Evolutionary conservation across 176 grass and related monocot genomes (phyloP).

Genomic region (Rhynchospora tenuis): DNA sequence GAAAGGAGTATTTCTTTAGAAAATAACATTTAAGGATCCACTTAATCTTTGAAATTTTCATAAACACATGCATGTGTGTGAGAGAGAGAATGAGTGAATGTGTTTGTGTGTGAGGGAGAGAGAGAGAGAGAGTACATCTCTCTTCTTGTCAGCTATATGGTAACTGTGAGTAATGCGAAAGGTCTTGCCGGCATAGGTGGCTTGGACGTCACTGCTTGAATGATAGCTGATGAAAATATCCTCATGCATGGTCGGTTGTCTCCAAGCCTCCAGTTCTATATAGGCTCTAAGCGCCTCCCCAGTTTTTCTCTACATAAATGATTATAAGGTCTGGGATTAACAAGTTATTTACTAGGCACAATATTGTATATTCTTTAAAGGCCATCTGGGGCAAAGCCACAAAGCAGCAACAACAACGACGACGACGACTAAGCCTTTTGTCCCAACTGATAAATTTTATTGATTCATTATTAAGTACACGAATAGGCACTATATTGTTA

Average conservation of each 20-base stretch:
- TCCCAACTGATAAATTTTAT: too few species aligned
- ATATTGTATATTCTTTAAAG: too few species aligned
- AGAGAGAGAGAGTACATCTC: conserved; percentile 34
- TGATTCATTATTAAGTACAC: too few species aligned
- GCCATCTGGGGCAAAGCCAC: too few species aligned
- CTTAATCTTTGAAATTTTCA: not conserved
- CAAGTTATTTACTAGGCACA: not conserved
- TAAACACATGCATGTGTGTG: not conserved
- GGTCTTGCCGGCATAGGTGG: conserved; percentile 46
- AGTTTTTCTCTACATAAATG: conserved; percentile 31
- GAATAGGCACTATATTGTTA: not conserved
- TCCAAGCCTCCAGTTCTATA: conserved; percentile 40
- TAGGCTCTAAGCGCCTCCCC: conserved; percentile 43
- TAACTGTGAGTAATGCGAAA: conserved; percentile 43
- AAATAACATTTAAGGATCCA: not conserved
- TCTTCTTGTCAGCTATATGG: conserved; percentile 33
- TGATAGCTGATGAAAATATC: conserved; percentile 54
- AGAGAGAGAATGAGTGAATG: too few species aligned
- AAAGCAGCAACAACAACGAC: too few species aligned
- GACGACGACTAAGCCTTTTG: too few species aligned
- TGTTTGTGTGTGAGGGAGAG: not conserved
- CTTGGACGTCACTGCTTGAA: conserved; percentile 42
- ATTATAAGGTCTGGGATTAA: not conserved
- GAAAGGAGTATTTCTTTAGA: not conserved
- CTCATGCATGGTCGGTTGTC: conserved; percentile 27